Base-by-base conservation (phyloP, 129 eudicot genomes). In the Calendula officinalis region DNA sequence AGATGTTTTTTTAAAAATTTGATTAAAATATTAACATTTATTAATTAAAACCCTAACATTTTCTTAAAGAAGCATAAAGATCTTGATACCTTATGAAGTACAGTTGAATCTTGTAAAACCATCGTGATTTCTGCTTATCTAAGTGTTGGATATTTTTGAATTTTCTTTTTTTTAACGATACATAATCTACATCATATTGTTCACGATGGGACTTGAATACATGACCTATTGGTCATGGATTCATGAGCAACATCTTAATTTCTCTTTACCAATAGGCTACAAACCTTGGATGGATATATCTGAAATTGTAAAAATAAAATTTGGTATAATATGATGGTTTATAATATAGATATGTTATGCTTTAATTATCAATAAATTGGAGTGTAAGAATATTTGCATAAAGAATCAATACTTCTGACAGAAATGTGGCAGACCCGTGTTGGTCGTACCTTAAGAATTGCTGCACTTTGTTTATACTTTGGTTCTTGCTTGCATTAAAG, bases 391-490 rank as follows among this genome's bases (percentile, higher is more conserved):
- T 56, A 68, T 67, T 40, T 68, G 9, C 38, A 35, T 42, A 47
- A 11, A 63, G 81, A 69, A 76, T 76, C 72, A 42, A 76, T 76
- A 52, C 81, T 66, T 58, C 15, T 76, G 76, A 48, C 40, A 69
- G 56, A 54, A 56, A 30, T 76, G 69, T 63, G 76, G 57, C 63
- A 54, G 81, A 76, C 72, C 57, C 78, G 56, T 56, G 46, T 44
- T 53, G 34, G 41, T 56, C 38, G 76, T 69, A 69, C 81, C 76
- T 63, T 71, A 69, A 50, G 69, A 69, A 63, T 76, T 76, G 67
- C 75, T 38, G 72, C 65, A 76, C 72, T 46, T 41, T 68, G 54
- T 56, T 56, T 53, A 68, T 68, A 33, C 56, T 33, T 68, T 68
- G 64, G 56, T 68, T 68, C 73, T 56, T 56, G 56, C 56, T 22